Percentiles rank a stretch among this genome's conserved stretches.
These are phyloP conservation scores for Strigomonas galati DNA, from an alignment of 208 protist genomes.

Conservation along the genomic window DNA sequence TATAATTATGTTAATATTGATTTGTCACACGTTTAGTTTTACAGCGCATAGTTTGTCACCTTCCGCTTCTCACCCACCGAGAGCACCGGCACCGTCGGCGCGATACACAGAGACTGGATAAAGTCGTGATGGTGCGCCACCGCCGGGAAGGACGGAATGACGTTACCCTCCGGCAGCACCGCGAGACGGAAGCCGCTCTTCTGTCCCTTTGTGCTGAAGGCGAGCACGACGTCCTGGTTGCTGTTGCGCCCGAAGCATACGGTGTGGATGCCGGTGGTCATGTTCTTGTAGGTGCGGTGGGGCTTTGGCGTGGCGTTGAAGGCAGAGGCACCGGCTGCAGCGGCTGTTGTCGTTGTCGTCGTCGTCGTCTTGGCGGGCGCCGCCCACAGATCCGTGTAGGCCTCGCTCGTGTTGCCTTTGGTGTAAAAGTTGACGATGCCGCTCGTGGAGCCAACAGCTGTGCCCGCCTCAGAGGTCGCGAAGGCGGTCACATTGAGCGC, in stretches of 20 bases:
- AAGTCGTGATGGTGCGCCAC: constrained; percentile 66
- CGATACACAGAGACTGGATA: constrained; percentile 60
- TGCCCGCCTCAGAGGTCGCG: constrained; percentile 23
- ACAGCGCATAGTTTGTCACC: constrained; percentile 84
- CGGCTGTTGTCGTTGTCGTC: neutral
- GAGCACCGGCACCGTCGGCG: constrained; percentile 67
- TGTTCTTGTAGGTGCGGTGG: constrained; percentile 63
- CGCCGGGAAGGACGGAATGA: constrained; percentile 78
- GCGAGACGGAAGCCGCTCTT: constrained; percentile 81
- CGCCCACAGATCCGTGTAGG: constrained; percentile 5
- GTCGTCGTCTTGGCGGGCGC: neutral
- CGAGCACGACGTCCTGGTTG: constrained; percentile 51
- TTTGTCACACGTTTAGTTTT: too few relatives aligned
- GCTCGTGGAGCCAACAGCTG: constrained; percentile 65
- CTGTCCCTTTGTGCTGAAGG: constrained; percentile 62
- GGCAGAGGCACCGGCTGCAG: neutral
- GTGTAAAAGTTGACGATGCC: constrained; percentile 77
- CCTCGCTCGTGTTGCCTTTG: constrained; percentile 17
- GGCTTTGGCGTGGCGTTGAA: constrained; percentile 20
- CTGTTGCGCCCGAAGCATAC: constrained; percentile 58
- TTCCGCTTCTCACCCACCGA: constrained; percentile 84
- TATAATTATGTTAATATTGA: neutral
- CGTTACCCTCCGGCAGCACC: constrained; percentile 52
- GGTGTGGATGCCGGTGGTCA: constrained; percentile 62
- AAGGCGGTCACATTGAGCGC: constrained; percentile 62